Evolutionary conservation across 2,329 filamentous ascomycete genomes (phyloP).

Genomic region (Pyrenochaeta sp.): DNA sequence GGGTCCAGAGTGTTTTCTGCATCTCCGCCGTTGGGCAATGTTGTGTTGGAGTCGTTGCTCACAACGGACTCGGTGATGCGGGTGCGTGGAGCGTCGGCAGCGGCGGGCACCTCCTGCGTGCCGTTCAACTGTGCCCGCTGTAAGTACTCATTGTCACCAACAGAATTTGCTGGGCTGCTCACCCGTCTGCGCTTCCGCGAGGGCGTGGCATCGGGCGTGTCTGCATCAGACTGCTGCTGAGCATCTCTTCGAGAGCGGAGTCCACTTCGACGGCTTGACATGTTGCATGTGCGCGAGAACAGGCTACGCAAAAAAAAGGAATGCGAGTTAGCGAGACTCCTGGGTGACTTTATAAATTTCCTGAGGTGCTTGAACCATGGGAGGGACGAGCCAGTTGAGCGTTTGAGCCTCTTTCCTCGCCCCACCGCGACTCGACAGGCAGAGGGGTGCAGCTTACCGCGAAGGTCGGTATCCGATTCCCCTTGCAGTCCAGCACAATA

Average conservation of each 20-base stretch:
- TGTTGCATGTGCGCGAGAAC: constrained; percentile 25
- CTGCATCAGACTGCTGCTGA: constrained; percentile 48
- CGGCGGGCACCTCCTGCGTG: constrained; percentile 32
- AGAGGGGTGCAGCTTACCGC: constrained; percentile 22
- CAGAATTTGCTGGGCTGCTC: constrained; percentile 33
- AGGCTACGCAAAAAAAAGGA: constrained; percentile 6
- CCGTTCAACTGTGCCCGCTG: constrained; percentile 44
- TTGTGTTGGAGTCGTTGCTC: constrained; percentile 53
- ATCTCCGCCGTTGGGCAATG: constrained; percentile 45
- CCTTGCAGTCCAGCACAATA: constrained; percentile 1
- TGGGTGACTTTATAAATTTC: constrained; percentile 11
- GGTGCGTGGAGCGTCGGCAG: constrained; percentile 36
- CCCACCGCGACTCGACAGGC: constrained; percentile 25
- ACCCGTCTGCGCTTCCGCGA: constrained; percentile 58
- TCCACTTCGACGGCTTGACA: constrained; percentile 21
- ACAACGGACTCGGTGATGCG: constrained; percentile 49
- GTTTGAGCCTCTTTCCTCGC: constrained; percentile 6
- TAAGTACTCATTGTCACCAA: constrained; percentile 22
- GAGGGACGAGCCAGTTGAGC: constrained; percentile 9
- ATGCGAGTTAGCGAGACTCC: constrained; percentile 25
- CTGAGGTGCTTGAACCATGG: constrained; percentile 15
- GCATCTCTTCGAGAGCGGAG: constrained; percentile 34
- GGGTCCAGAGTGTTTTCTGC: constrained; percentile 40
- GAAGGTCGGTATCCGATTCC: constrained; percentile 12
- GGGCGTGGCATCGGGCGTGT: constrained; percentile 59